A percentile compares a stretch with the other conserved stretches of the same genome.
phyloP scores from a whole-genome alignment of 83 land plant genomes.

The Larix sibirica region DNA sequence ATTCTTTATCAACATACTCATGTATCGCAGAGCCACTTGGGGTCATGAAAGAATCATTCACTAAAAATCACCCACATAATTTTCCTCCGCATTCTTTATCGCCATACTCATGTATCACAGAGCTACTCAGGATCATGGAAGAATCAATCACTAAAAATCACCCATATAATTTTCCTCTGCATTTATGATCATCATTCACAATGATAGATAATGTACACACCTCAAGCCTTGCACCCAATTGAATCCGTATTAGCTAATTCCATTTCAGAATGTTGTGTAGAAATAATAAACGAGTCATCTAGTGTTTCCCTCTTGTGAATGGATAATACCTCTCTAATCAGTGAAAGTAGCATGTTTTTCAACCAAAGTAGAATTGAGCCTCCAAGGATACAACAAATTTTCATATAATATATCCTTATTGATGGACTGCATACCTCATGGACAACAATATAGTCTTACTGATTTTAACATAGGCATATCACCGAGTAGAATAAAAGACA shows the following conservation, averaged over 20 bases:
- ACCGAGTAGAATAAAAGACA: too few relatives aligned
- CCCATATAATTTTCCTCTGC: too few relatives aligned
- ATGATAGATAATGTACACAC: not conserved
- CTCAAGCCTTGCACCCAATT: not conserved
- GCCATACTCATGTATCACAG: too few relatives aligned
- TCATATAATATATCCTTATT: too few relatives aligned
- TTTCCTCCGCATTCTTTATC: not conserved
- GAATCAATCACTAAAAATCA: too few relatives aligned
- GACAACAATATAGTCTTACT: not conserved
- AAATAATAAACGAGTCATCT: conserved; percentile 17
- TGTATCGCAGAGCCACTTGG: too few relatives aligned
- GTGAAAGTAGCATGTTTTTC: not conserved
- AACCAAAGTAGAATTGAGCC: not conserved
- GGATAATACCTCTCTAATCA: not conserved
- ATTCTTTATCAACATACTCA: too few relatives aligned
- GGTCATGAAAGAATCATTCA: too few relatives aligned
- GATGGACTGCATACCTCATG: not conserved
- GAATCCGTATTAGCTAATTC: not conserved
- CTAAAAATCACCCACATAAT: too few relatives aligned
- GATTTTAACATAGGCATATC: too few relatives aligned
- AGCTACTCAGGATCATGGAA: too few relatives aligned
- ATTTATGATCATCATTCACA: not conserved
- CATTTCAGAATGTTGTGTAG: conserved; percentile 1
- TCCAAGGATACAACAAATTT: too few relatives aligned
- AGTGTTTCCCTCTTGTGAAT: not conserved